Percentiles rank a stretch among this genome's conserved stretches.
Conservation (phyloP, 306 rosid species). For the Inga oerstediana region DNA sequence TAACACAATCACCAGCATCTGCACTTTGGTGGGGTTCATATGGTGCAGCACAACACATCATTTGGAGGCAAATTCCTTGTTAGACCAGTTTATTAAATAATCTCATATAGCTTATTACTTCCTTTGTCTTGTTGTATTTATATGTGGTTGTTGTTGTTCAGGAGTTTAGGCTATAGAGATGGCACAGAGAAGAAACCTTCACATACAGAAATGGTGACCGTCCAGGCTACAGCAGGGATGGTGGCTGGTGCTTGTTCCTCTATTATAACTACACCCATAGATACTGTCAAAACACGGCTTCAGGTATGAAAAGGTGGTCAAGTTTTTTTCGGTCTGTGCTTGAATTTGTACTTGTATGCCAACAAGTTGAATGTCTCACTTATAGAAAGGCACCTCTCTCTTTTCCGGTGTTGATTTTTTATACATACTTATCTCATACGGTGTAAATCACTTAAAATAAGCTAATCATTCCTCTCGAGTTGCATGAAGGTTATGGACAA, state of each 20-base stretch:
- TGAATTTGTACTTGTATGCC: background rate
- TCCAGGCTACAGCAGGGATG: constrained; percentile 90
- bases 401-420: too few relatives aligned
- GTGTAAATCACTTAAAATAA: too few relatives aligned
- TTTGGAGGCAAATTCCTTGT: constrained; percentile 70
- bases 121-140: constrained; percentile 1
- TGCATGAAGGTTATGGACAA: constrained; percentile 72
- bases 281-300: constrained; percentile 87
- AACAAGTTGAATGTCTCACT: background rate
- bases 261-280: constrained; percentile 78
- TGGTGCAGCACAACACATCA: constrained; percentile 80
- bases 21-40: constrained; percentile 98
- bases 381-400: background rate
- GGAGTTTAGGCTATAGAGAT: constrained; percentile 72
- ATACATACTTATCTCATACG: too few relatives aligned
- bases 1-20: constrained; percentile 80
- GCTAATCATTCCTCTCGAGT: background rate
- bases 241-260: constrained; percentile 87
- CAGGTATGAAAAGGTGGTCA: constrained; percentile 55
- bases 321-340: background rate
- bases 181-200: constrained; percentile 66
- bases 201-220: constrained; percentile 71
- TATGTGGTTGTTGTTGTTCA: constrained; percentile 26
- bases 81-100: background rate
- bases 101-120: background rate